Evolutionary conservation across 2,329 filamentous ascomycete genomes (phyloP), one percentile per base, ranked within the genome.

Genomic region (Sclerotinia spermophila): DNA sequence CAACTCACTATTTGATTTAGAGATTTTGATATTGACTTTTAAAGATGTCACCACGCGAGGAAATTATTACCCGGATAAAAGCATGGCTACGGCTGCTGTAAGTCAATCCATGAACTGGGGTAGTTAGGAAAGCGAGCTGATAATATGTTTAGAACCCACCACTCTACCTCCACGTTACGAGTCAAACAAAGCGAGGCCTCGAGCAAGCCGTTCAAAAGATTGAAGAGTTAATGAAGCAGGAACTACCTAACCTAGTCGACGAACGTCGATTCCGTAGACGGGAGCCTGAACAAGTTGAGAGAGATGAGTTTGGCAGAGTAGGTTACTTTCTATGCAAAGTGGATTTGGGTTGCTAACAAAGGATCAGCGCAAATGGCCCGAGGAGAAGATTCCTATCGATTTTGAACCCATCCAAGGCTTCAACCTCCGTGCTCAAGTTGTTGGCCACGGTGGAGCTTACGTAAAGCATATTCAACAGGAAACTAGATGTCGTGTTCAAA

Each of bases 11-110:
- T 78, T 79, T 77, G 68, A 73, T 61, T 74, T 76, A 76, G 74
- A 79, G 74, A 78, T 81, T 82, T 82, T 83, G 56, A 87, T 82
- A 80, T 88, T 89, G 84, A 88, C 84, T 79, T 81, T 80, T 83
- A 82, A 94, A 98, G 96, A 99, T 94, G 93, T 99, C 86, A 99
- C 96, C 64, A 98, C 95, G 72, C 91, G 95, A 80, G 96, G 96
- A 83, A 95, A 90, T 80, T 99, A 98, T 80, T 96, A 96, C 78
- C 96, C 96, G 2, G 96, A 98, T 82, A 98, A 97, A 84, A 94
- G 87, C 84, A 96, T 99, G 94, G 94, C 96, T 45, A 97, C 94
- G 21, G 89, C 94, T 70, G 88, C 93, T 80, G 96, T 97, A 87
- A 85, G 92, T 85, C 44, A 45, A 45, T 24, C 17, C 3, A 8